These are phyloP conservation scores for Psilocybe sp. DNA, from an alignment of 768 basidiomycete genomes.

Conservation along the genomic window DNA sequence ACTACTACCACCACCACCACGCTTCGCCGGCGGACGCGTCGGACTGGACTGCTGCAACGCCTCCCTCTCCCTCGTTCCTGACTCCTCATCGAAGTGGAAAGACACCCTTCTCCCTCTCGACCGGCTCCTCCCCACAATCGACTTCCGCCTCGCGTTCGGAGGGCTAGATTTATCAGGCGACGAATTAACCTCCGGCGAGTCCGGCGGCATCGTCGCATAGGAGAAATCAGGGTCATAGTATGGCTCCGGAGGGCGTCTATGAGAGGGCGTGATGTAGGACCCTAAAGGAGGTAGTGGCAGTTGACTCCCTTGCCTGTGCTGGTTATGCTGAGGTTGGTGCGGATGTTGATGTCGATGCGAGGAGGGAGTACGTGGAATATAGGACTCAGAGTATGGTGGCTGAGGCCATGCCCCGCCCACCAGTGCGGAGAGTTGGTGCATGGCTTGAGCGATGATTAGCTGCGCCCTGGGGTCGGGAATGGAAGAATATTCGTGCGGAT, in stretches of 20 bases:
- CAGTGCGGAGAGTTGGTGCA: slow-evolving; percentile 41
- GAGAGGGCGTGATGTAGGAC: slow-evolving; percentile 35
- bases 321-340: slow-evolving; percentile 9
- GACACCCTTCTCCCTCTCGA: slow-evolving; percentile 58
- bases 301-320: no score
- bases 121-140: slow-evolving; percentile 45
- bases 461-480: slow-evolving; percentile 40
- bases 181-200: slow-evolving; percentile 43
- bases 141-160: slow-evolving; percentile 22
- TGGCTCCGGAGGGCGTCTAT: slow-evolving; percentile 34
- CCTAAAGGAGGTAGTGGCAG: no score
- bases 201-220: slow-evolving; percentile 47
- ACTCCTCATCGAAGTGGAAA: slow-evolving; percentile 40
- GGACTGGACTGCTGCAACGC: neutral
- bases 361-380: slow-evolving; percentile 24
- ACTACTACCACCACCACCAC: neutral
- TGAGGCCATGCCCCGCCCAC: slow-evolving; percentile 24
- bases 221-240: slow-evolving; percentile 46
- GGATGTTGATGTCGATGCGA: slow-evolving; percentile 24
- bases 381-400: slow-evolving; percentile 15
- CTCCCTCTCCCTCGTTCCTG: slow-evolving; percentile 9
- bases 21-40: neutral
- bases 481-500: slow-evolving; percentile 25
- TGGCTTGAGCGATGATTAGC: slow-evolving; percentile 38
- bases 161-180: slow-evolving; percentile 30